Percentiles rank a stretch among this genome's conserved stretches.
These are phyloP conservation scores for Ceratobasidium sp. DNA, from an alignment of 1,284 basidiomycete species.

Conservation along the genomic window DNA sequence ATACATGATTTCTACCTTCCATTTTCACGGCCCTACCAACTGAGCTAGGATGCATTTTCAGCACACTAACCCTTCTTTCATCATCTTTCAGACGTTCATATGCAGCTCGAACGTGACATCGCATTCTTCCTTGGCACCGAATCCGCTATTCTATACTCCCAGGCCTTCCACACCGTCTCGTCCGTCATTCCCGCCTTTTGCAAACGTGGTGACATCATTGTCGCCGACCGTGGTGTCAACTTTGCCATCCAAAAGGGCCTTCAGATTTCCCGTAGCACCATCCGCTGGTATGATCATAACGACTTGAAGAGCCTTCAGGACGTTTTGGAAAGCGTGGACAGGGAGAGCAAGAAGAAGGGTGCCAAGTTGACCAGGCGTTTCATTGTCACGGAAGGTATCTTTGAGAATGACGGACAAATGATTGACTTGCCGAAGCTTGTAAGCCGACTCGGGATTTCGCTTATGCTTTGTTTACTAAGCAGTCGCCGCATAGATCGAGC, in stretches of 20 bases:
- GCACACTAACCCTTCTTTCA: background rate
- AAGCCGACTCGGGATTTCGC: constrained; percentile 55
- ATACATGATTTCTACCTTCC: constrained; percentile 3
- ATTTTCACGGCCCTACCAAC: constrained; percentile 18
- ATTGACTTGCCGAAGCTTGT: constrained; percentile 92
- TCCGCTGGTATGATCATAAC: constrained; percentile 97
- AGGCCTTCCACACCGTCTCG: constrained; percentile 92
- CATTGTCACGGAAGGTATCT: constrained; percentile 97
- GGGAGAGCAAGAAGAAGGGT: constrained; percentile 87
- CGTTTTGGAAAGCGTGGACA: constrained; percentile 85
- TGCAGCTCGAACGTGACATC: constrained; percentile 88
- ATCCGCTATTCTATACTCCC: constrained; percentile 92
- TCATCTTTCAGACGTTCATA: constrained; percentile 82
- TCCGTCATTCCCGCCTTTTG: constrained; percentile 98
- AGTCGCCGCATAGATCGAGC: constrained; percentile 75
- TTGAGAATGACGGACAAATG: constrained; percentile 95
- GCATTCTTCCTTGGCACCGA: constrained; percentile 93
- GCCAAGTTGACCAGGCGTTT: constrained; percentile 90
- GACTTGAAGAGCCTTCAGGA: constrained; percentile 92
- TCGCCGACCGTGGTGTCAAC: constrained; percentile 95
- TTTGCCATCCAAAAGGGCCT: constrained; percentile 99
- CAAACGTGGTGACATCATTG: constrained; percentile 97
- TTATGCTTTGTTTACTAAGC: background rate
- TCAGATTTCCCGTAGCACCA: constrained; percentile 92
- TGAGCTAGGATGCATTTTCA: constrained; percentile 13